These are phyloP conservation scores for Anethum foeniculum DNA, from an alignment of 140 eudicot species.

Conservation along the genomic window DNA sequence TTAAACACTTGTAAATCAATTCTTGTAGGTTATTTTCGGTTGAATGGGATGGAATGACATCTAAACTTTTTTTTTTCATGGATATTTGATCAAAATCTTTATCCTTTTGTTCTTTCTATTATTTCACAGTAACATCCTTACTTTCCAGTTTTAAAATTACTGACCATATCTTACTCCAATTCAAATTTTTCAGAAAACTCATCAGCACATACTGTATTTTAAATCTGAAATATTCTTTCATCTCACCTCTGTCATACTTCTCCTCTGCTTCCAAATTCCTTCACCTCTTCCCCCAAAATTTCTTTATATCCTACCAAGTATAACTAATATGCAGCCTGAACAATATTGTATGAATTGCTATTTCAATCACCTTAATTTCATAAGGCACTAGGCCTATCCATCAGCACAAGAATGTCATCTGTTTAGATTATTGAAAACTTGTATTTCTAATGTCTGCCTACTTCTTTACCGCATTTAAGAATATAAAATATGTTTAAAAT, in stretches of 20 bases:
- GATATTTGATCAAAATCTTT: not conserved
- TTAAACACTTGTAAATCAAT: not conserved
- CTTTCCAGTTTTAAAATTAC: too few relatives aligned
- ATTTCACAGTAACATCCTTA: not conserved
- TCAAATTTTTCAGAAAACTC: not conserved
- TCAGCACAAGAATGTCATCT: not conserved
- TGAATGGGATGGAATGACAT: not conserved
- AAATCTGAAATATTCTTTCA: not conserved
- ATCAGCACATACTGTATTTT: not conserved
- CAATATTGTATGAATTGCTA: not conserved
- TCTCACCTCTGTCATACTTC: not conserved
- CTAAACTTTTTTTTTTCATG: not conserved
- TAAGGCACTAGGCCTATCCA: not conserved
- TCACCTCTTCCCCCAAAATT: too few relatives aligned
- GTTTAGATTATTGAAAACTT: too few relatives aligned
- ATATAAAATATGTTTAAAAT: not conserved
- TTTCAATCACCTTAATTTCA: not conserved
- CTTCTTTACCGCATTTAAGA: not conserved
- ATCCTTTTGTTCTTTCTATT: too few relatives aligned
- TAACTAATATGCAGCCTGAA: not conserved
- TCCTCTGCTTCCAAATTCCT: too few relatives aligned
- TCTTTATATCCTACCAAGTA: too few relatives aligned
- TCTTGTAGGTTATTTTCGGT: not conserved
- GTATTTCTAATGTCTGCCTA: not conserved
- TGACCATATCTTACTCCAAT: not conserved